phyloP scores from a whole-genome alignment of 441 rosid species.

The Dalechampia spathulata region DNA sequence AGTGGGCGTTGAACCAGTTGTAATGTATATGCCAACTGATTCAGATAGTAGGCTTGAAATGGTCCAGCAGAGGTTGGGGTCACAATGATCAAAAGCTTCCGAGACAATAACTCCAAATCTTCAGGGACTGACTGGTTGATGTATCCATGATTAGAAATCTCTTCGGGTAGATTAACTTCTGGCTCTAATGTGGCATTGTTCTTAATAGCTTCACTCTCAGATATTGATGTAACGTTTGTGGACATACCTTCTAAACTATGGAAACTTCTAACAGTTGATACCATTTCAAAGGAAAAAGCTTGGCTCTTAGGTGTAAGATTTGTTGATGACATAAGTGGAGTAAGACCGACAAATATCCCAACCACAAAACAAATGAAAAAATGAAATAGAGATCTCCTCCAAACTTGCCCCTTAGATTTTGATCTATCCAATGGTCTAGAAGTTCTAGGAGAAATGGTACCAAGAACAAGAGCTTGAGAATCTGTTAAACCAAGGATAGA shows the following conservation, averaged over 20 bases:
- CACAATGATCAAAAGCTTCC: slow-evolving; percentile 51
- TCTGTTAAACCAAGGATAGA: slow-evolving; percentile 32
- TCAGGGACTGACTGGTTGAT: slow-evolving; percentile 18
- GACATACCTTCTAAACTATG: slow-evolving; percentile 14
- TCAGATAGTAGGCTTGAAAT: slow-evolving; percentile 43
- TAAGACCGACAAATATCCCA: slow-evolving; percentile 48
- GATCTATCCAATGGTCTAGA: slow-evolving; percentile 38
- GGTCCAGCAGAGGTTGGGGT: slow-evolving; percentile 36
- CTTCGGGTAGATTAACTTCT: slow-evolving; percentile 15
- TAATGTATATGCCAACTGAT: slow-evolving; percentile 40
- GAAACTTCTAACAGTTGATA: slow-evolving; percentile 23
- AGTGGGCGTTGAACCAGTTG: slow-evolving; percentile 44
- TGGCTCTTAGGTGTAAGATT: slow-evolving; percentile 26
- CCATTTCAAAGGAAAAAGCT: slow-evolving; percentile 32
- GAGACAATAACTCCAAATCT: slow-evolving; percentile 19
- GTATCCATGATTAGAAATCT: not conserved
- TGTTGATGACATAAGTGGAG: slow-evolving; percentile 36
- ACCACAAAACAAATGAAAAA: slow-evolving; percentile 41
- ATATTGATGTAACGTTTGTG: slow-evolving; percentile 14
- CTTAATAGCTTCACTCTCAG: slow-evolving; percentile 5
- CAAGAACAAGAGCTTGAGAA: slow-evolving; percentile 29
- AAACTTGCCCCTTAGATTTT: slow-evolving; percentile 38
- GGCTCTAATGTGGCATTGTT: slow-evolving; percentile 20
- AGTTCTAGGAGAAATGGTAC: slow-evolving; percentile 31
- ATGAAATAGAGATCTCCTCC: slow-evolving; percentile 47